phyloP scores from a whole-genome alignment of 495 filamentous ascomycete genomes.

The Penicillium desertorum region DNA sequence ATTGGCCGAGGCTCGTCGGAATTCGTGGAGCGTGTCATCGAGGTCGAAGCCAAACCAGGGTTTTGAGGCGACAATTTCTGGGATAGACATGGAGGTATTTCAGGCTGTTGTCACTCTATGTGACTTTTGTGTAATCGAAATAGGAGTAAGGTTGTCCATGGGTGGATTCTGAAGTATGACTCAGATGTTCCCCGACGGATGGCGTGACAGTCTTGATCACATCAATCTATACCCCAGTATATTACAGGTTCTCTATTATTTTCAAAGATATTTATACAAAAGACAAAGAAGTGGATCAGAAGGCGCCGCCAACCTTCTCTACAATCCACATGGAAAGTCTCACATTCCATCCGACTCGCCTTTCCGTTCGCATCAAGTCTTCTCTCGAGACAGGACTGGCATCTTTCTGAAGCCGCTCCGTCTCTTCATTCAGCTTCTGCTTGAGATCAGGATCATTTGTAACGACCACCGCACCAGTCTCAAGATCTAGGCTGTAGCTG shows the following conservation, averaged over 20 bases:
- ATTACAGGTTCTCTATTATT: conserved; percentile 8
- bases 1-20: conserved; percentile 32
- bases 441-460: conserved; percentile 76
- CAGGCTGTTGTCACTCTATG: not conserved
- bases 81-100: conserved; percentile 2
- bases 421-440: conserved; percentile 70
- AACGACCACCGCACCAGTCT: conserved; percentile 80
- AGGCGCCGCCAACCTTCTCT: conserved; percentile 65
- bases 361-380: conserved; percentile 75
- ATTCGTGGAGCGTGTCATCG: conserved; percentile 46
- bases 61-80: conserved; percentile 15
- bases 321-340: conserved; percentile 90
- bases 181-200: not conserved
- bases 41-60: conserved; percentile 44
- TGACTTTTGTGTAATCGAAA: not conserved
- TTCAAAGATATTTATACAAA: conserved; percentile 15
- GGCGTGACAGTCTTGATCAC: conserved; percentile 3
- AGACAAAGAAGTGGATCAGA: conserved; percentile 40
- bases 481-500: conserved; percentile 87
- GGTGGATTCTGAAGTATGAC: not conserved
- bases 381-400: conserved; percentile 64
- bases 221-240: conserved; percentile 2
- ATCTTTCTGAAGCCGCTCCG: conserved; percentile 71
- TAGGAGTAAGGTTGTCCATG: not conserved
- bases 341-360: conserved; percentile 82